Evolutionary conservation across 148 eudicot genomes (phyloP), one percentile per base, ranked within the genome.

Genomic region (Bassia scoparia): DNA sequence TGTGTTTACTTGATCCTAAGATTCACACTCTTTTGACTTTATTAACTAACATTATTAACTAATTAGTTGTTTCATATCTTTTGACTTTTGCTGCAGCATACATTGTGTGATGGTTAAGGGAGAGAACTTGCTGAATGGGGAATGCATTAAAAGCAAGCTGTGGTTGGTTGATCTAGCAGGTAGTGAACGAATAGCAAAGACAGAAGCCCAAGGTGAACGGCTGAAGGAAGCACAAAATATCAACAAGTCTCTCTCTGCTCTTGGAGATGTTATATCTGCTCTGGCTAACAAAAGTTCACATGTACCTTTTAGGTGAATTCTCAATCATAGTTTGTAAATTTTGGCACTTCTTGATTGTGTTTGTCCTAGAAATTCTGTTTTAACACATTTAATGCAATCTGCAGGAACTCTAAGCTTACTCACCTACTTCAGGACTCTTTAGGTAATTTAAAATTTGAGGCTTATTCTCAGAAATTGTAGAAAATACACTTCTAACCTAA

Each of bases 71-170:
- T 12, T 43, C 50, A 41, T 48, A 35, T n/a, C 54, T 68, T 56
- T 41, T 34, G 30, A 38, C 65, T 71, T 67, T 68, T 50, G 27
- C 62, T 82, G 84, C 88, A 93, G 98, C 86, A 86, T 94, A 77
- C 97, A 90, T 65, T 88, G 97, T 88, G 92, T 94, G 62, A 94
- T 90, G 95, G 97, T 94, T 70, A 91, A 88, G 78, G 98, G 95
- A 48, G 90, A 91, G 65, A 94, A 89, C 72, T 69, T 91, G 77
- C 69, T 94, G 71, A 89, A 78, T 58, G 98, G 98, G 30, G 95
- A 94, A 83, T 78, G 86, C 86, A 94, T 90, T 23, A 91, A 81
- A 79, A 94, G 98, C 90, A 94, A 94, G 81, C 68, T 94, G 52
- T 94, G 98, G 98, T 79, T 94, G 53, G 92, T 94, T 29, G 98